A percentile compares a stretch with the other conserved stretches of the same genome.
Conservation (phyloP, 2,329 filamentous ascomycete genomes). For the Aspergillus amoenus region DNA sequence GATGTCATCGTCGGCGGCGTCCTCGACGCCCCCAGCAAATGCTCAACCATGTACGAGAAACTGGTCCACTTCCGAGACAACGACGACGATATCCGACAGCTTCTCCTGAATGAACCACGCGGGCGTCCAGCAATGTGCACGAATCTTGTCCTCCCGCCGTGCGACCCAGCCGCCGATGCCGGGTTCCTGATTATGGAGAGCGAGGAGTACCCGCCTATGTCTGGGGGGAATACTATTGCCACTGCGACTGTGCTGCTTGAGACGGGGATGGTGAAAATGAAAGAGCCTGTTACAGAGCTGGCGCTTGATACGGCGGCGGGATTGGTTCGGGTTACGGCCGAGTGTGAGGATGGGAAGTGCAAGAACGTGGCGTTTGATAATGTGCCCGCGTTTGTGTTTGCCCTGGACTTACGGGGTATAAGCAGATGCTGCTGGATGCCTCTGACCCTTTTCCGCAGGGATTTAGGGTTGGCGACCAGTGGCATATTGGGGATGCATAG, state of each 20-base stretch:
- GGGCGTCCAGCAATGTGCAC: conserved; percentile 40
- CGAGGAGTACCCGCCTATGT: conserved; percentile 48
- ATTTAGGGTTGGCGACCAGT: conserved; percentile 38
- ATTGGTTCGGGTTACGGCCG: conserved; percentile 39
- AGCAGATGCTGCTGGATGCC: conserved; percentile 43
- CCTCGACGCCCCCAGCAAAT: conserved; percentile 32
- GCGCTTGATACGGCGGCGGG: conserved; percentile 48
- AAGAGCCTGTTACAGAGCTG: conserved; percentile 43
- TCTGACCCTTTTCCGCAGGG: conserved; percentile 45
- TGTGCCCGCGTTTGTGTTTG: conserved; percentile 44
- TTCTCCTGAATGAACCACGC: conserved; percentile 49
- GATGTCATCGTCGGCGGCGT: conserved; percentile 52
- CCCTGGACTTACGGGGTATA: conserved; percentile 42
- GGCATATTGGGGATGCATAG: not conserved
- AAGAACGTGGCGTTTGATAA: conserved; percentile 47
- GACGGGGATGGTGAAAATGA: conserved; percentile 48
- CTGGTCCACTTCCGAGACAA: conserved; percentile 42
- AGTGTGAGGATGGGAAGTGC: conserved; percentile 45
- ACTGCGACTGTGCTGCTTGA: conserved; percentile 48
- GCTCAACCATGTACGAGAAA: conserved; percentile 50
- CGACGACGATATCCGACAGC: conserved; percentile 40
- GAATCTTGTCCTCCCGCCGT: conserved; percentile 45
- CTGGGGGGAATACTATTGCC: conserved; percentile 46
- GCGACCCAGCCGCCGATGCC: conserved; percentile 44
- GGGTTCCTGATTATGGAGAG: conserved; percentile 48